Percentiles rank a stretch among this genome's conserved stretches.
Evolutionary conservation across 2,329 filamentous ascomycete species (phyloP).

Genomic region (Epicoccum nigrum): DNA sequence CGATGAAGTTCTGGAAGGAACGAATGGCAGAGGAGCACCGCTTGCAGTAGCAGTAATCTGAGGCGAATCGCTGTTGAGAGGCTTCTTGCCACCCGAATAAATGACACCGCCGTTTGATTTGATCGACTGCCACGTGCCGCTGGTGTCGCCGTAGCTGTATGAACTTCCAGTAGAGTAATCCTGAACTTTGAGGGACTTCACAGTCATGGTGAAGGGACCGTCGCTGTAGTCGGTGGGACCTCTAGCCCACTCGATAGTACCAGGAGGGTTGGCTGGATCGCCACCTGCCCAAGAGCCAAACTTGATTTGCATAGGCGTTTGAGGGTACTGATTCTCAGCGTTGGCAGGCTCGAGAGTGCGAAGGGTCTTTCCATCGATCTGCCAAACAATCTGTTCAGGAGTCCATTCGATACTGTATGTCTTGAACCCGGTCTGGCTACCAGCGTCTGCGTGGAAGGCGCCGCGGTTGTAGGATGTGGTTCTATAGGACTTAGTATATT

Average conservation of each 20-base stretch:
- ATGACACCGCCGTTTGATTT: slow-evolving; percentile 77
- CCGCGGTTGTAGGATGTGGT: slow-evolving; percentile 87
- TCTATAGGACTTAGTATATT: too few relatives aligned
- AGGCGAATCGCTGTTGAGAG: slow-evolving; percentile 63
- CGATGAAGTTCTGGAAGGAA: slow-evolving; percentile 61
- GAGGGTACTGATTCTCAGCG: slow-evolving; percentile 82
- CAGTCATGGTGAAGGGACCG: slow-evolving; percentile 85
- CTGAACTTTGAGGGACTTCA: slow-evolving; percentile 75
- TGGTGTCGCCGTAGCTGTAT: slow-evolving; percentile 81
- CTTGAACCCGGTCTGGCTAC: slow-evolving; percentile 77
- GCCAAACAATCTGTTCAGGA: slow-evolving; percentile 81
- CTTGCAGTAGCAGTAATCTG: slow-evolving; percentile 66
- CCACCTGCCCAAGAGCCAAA: slow-evolving; percentile 93
- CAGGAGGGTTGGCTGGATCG: slow-evolving; percentile 76
- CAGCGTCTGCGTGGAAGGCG: slow-evolving; percentile 71
- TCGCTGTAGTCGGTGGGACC: slow-evolving; percentile 82
- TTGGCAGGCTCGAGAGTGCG: slow-evolving; percentile 74
- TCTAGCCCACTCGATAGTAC: slow-evolving; percentile 89
- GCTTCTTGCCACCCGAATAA: slow-evolving; percentile 64
- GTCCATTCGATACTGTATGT: slow-evolving; percentile 96
- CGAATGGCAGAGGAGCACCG: slow-evolving; percentile 71
- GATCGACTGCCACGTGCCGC: slow-evolving; percentile 83
- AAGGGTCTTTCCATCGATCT: slow-evolving; percentile 77
- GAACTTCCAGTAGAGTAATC: slow-evolving; percentile 92
- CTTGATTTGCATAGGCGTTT: slow-evolving; percentile 94